phyloP scores from a whole-genome alignment of 257 asterid species.

The Prunella vulgaris region DNA sequence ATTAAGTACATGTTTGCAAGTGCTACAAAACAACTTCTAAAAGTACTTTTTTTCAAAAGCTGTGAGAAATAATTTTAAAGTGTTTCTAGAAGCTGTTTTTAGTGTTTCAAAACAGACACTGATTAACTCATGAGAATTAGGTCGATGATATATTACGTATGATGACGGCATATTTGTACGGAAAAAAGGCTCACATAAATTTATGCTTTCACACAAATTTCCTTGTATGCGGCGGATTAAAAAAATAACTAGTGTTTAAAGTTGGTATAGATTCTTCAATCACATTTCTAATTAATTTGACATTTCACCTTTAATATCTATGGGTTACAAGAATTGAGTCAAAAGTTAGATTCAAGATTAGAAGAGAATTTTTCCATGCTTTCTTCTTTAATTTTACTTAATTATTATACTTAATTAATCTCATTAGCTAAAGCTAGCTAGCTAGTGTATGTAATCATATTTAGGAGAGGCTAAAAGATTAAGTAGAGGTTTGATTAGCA shows the following conservation, averaged over 20 bases:
- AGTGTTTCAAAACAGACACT: too few relatives aligned
- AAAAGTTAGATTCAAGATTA: conserved; percentile 28
- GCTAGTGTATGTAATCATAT: not conserved
- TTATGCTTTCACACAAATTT: conserved; percentile 31
- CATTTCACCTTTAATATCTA: conserved; percentile 13
- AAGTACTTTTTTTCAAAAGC: too few relatives aligned
- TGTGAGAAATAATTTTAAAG: too few relatives aligned
- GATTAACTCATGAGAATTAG: too few relatives aligned
- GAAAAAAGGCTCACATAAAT: not conserved
- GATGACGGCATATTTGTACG: conserved; percentile 30
- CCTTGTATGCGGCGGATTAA: conserved; percentile 17
- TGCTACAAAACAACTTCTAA: too few relatives aligned
- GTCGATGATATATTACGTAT: not conserved
- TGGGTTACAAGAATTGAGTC: conserved; percentile 22
- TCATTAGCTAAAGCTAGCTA: not conserved
- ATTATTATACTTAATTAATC: not conserved
- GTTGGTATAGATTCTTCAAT: conserved; percentile 29
- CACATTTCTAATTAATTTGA: conserved; percentile 14
- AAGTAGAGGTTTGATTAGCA: not conserved
- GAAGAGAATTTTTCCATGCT: conserved; percentile 19
- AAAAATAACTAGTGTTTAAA: conserved; percentile 12
- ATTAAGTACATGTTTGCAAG: too few relatives aligned
- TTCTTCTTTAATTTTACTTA: not conserved
- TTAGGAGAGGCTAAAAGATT: not conserved
- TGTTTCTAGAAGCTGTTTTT: too few relatives aligned